phyloP scores from a whole-genome alignment of 2,329 filamentous ascomycete genomes.

The Fusarium gaditjirri region DNA sequence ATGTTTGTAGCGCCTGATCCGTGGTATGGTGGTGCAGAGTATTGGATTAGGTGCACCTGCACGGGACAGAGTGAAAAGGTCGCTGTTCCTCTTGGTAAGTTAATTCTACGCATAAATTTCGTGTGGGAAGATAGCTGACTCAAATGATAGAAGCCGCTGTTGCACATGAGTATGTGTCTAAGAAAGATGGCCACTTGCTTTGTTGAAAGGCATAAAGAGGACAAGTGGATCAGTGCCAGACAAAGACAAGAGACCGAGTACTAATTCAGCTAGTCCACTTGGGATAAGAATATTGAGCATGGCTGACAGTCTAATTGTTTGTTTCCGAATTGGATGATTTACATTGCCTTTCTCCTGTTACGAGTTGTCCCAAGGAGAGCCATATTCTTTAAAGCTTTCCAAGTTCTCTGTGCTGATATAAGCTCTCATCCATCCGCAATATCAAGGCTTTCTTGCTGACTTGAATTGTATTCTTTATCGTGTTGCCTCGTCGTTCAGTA shows the following conservation, averaged over 20 bases:
- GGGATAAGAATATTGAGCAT: background rate
- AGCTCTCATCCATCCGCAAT: too few relatives aligned
- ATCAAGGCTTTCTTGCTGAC: too few relatives aligned
- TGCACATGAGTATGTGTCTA: constrained; percentile 11
- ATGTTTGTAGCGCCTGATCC: constrained; percentile 10
- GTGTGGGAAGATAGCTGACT: background rate
- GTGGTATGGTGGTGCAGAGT: background rate
- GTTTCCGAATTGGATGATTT: background rate
- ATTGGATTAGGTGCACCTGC: constrained; percentile 1
- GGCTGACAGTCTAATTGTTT: background rate
- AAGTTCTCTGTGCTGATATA: too few relatives aligned
- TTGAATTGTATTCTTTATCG: too few relatives aligned
- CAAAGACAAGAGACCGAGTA: background rate
- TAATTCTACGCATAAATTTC: fast-evolving
- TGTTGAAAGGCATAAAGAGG: background rate
- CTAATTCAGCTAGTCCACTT: background rate
- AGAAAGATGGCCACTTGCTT: background rate
- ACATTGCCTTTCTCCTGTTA: background rate
- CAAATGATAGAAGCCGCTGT: background rate
- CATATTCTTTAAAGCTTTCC: too few relatives aligned
- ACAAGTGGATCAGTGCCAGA: background rate
- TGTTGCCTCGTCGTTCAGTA: too few relatives aligned
- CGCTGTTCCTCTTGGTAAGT: background rate
- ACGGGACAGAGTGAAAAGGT: background rate
- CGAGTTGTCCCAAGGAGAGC: background rate